phyloP scores from a whole-genome alignment of 139 green algal genomes.

The Gonium pectorale region DNA sequence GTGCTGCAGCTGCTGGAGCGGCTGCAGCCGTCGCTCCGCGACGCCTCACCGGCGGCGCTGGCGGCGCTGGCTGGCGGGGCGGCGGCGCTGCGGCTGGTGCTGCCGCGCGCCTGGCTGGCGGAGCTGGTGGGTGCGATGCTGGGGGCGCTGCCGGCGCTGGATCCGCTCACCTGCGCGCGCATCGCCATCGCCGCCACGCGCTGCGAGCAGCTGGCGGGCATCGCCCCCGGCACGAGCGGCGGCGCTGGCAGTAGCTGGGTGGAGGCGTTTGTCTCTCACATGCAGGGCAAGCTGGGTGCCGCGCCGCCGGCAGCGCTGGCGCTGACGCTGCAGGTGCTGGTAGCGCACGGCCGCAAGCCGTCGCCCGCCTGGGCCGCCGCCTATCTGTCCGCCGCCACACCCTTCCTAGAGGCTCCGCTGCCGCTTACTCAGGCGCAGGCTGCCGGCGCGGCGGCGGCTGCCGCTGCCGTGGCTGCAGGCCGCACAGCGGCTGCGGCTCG shows the following conservation, averaged over 20 bases:
- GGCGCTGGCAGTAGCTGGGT: background rate
- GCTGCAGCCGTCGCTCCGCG: constrained; percentile 13
- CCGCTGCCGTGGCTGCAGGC: background rate
- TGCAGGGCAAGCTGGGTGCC: constrained; percentile 25
- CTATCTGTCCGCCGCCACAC: background rate
- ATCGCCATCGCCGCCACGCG: constrained; percentile 8
- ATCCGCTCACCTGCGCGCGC: constrained; percentile 10
- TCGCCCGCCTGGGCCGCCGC: background rate
- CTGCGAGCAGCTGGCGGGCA: background rate
- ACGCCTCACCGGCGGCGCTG: background rate
- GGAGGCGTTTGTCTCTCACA: background rate
- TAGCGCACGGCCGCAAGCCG: background rate
- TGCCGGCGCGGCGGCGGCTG: constrained; percentile 7
- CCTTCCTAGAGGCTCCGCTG: constrained; percentile 17
- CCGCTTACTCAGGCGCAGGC: constrained; percentile 40
- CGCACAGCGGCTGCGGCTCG: background rate
- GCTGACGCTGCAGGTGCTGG: constrained; percentile 34
- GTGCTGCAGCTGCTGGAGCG: background rate
- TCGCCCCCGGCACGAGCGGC: background rate
- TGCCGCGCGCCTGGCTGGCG: background rate
- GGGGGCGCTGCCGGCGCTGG: background rate
- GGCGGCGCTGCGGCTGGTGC: background rate
- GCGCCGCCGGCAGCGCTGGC: constrained; percentile 35
- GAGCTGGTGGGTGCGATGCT: background rate
- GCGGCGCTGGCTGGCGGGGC: constrained; percentile 17